These are phyloP conservation scores for Penicillium dipodomyicola DNA, from an alignment of 495 filamentous ascomycete species.

Conservation along the genomic window DNA sequence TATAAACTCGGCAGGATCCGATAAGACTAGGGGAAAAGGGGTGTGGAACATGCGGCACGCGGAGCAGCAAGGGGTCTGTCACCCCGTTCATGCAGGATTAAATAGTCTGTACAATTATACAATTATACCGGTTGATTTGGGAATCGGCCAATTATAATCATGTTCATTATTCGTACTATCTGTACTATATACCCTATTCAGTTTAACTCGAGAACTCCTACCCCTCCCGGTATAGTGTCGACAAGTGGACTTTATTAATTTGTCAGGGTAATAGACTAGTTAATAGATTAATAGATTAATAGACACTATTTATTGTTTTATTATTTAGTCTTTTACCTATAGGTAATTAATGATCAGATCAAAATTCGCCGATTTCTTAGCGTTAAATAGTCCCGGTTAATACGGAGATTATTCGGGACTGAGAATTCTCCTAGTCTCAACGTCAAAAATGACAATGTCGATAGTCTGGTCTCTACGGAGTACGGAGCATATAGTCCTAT, in stretches of 20 bases:
- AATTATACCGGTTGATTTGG: not conserved
- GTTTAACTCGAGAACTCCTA: slow-evolving; percentile 3
- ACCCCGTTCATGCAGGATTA: slow-evolving; percentile 35
- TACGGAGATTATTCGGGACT: slow-evolving; percentile 27
- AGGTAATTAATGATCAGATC: slow-evolving; percentile 1
- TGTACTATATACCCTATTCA: not conserved
- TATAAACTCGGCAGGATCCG: slow-evolving; percentile 12
- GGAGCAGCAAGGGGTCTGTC: slow-evolving; percentile 41
- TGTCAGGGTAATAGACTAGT: no score
- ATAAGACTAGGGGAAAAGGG: slow-evolving; percentile 12
- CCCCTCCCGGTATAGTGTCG: slow-evolving; percentile 5
- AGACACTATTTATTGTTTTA: no score
- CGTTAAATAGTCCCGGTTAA: slow-evolving; percentile 2
- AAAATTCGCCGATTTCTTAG: slow-evolving; percentile 1
- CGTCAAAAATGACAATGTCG: not conserved
- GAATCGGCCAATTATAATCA: slow-evolving; percentile 8
- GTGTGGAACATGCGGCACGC: slow-evolving; percentile 44
- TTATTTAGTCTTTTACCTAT: no score
- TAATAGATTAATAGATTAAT: no score
- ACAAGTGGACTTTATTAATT: no score
- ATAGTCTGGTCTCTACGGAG: not conserved
- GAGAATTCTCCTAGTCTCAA: slow-evolving; percentile 12
- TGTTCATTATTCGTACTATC: not conserved
- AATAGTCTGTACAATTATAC: slow-evolving; percentile 9
- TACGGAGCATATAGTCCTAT: no score